These are phyloP conservation scores for Groenewaldozyma sp. DNA, from an alignment of 1,139 yeast species.

Conservation along the genomic window DNA sequence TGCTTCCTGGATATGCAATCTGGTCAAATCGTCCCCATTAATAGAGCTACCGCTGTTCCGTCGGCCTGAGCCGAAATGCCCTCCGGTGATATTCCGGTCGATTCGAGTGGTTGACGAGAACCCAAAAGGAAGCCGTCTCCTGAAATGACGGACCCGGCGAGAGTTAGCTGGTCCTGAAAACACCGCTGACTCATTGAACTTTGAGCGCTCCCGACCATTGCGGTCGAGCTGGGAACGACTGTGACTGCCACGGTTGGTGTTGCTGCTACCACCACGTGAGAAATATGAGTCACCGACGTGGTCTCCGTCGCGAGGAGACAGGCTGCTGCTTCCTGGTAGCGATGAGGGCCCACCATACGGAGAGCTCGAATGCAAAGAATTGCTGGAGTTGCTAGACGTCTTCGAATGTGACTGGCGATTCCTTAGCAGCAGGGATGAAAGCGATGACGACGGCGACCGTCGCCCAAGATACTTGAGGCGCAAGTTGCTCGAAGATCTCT, in stretches of 20 bases:
- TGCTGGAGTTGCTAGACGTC: conserved; percentile 27
- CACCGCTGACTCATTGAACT: conserved; percentile 21
- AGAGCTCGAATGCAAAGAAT: conserved; percentile 18
- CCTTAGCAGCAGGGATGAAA: conserved; percentile 23
- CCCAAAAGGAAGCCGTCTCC: conserved; percentile 7
- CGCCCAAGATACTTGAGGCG: conserved; percentile 13
- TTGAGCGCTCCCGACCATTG: not conserved
- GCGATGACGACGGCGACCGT: conserved; percentile 27
- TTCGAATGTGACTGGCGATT: conserved; percentile 22
- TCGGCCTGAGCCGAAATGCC: too few relatives aligned
- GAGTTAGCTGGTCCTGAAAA: conserved; percentile 7
- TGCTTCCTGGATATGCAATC: conserved; percentile 12
- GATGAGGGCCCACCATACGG: not conserved
- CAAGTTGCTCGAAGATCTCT: conserved; percentile 7
- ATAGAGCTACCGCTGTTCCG: too few relatives aligned
- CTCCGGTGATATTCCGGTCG: not conserved
- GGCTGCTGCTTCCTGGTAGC: not conserved
- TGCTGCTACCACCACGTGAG: not conserved
- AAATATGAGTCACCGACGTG: not conserved
- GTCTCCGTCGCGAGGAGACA: conserved; percentile 1
- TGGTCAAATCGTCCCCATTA: too few relatives aligned
- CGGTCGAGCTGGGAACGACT: not conserved
- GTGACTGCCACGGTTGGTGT: not conserved
- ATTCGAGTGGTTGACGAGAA: conserved; percentile 6
- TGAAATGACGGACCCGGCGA: conserved; percentile 3